Conservation (phyloP, 1,284 basidiomycete genomes). For the Bondarzewia mesenterica region DNA sequence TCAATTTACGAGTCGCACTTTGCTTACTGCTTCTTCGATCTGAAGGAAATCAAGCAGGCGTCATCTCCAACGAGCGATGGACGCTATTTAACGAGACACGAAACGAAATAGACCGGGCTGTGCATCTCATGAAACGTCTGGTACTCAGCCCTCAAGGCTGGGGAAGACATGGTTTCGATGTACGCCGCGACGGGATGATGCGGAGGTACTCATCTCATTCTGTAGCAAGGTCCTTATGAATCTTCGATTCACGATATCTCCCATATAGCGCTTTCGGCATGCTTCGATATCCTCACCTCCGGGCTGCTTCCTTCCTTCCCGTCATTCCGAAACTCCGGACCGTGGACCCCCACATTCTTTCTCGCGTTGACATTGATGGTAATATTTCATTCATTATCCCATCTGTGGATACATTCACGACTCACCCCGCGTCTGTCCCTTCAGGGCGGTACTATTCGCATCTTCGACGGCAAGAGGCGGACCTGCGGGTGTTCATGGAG, state of each 20-base stretch:
- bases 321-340: conserved; percentile 48
- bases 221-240: neutral
- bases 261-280: conserved; percentile 65
- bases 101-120: conserved; percentile 42
- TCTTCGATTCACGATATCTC: too few species aligned
- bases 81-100: conserved; percentile 37
- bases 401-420: neutral
- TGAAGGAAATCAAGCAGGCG: conserved; percentile 43
- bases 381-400: conserved; percentile 7
- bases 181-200: conserved; percentile 51
- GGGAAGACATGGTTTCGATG: conserved; percentile 44
- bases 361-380: conserved; percentile 71
- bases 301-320: conserved; percentile 33
- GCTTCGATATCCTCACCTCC: conserved; percentile 57
- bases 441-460: conserved; percentile 55
- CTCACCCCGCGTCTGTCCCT: neutral
- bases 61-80: conserved; percentile 65
- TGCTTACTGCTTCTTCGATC: neutral
- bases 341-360: conserved; percentile 44
- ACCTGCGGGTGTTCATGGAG: conserved; percentile 68
- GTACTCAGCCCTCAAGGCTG: conserved; percentile 61
- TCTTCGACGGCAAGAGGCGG: conserved; percentile 62
- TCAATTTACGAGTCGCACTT: neutral
- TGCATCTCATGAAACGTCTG: conserved; percentile 38
- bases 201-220: conserved; percentile 36